A percentile compares a stretch with the other conserved stretches of the same genome.
Conservation (phyloP, 2,329 filamentous ascomycete species). For the Fusarium algeriense region DNA sequence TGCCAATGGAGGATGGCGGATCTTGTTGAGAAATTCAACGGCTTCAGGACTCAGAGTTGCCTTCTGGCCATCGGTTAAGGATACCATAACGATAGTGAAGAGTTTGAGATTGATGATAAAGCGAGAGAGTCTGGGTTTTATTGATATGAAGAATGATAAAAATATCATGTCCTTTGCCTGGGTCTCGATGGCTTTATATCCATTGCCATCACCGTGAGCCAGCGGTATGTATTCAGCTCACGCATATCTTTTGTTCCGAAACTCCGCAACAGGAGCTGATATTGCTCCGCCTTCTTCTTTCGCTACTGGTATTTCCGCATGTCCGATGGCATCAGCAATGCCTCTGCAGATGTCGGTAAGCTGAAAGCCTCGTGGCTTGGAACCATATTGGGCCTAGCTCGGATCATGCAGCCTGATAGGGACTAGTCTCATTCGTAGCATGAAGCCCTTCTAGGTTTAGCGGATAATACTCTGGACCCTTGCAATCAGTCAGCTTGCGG, state of each 20-base stretch:
- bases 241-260: no score
- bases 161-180: not conserved
- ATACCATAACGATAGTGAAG: not conserved
- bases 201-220: no score
- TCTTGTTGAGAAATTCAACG: not conserved
- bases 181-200: not conserved
- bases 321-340: not conserved
- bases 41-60: not conserved
- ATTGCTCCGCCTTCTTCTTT: not conserved
- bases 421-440: not conserved
- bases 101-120: not conserved
- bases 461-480: accelerated
- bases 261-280: accelerated
- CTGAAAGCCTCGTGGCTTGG: not conserved
- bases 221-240: no score
- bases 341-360: accelerated
- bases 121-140: not conserved
- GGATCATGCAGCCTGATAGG: not conserved
- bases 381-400: not conserved
- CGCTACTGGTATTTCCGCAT: accelerated
- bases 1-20: not conserved
- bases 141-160: no score
- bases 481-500: not conserved
- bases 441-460: not conserved
- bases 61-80: not conserved